Evolutionary conservation across 345 rosid species (phyloP).

Genomic region (Laguncularia racemosa): DNA sequence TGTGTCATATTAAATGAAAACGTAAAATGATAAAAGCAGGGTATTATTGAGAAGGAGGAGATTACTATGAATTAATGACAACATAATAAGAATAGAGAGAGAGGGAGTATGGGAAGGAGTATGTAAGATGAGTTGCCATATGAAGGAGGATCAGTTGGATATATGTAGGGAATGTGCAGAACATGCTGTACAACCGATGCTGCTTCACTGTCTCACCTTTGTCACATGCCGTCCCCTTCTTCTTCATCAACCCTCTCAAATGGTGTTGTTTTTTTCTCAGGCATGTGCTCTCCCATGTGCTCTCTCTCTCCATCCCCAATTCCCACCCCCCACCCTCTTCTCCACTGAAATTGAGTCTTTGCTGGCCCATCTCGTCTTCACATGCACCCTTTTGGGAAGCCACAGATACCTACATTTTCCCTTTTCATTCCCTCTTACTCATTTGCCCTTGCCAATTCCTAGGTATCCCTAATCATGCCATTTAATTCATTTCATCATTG

Average conservation of each 20-base stretch:
- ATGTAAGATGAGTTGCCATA: not conserved
- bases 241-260: conserved; percentile 4
- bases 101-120: too few relatives aligned
- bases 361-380: conserved; percentile 60
- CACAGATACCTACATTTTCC: conserved; percentile 16
- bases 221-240: conserved; percentile 20
- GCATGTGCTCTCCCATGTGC: conserved; percentile 36
- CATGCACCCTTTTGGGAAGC: conserved; percentile 49
- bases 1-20: too few relatives aligned
- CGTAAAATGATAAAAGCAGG: too few relatives aligned
- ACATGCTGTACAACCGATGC: conserved; percentile 42
- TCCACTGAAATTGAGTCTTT: conserved; percentile 17
- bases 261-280: conserved; percentile 3
- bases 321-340: too few relatives aligned
- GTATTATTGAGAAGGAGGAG: too few relatives aligned
- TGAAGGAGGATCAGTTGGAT: not conserved
- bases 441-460: not conserved
- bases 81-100: too few relatives aligned
- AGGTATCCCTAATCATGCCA: not conserved
- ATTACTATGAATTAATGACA: too few relatives aligned
- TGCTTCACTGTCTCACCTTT: conserved; percentile 37
- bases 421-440: not conserved
- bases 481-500: too few relatives aligned
- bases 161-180: conserved; percentile 61
- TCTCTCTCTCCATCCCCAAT: not conserved